A percentile compares a stretch with the other conserved stretches of the same genome.
Conservation (phyloP, 306 rosid genomes). For the Prunus dulcis region DNA sequence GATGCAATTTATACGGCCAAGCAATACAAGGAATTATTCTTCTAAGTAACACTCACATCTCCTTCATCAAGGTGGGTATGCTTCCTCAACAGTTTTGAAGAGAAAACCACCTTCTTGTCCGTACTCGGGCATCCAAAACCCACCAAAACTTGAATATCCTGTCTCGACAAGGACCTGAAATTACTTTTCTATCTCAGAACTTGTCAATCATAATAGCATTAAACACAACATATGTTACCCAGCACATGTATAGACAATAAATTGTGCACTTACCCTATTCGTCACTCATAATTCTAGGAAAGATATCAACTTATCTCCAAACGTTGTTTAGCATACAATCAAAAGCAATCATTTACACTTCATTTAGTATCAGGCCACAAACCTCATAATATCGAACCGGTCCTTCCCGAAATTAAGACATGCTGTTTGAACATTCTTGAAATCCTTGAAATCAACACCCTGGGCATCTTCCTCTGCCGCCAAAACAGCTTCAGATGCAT, state of each 20-base stretch:
- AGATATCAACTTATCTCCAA: background rate
- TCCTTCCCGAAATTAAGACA: constrained; percentile 88
- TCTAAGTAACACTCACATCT: constrained; percentile 62
- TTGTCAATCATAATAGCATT: constrained; percentile 6
- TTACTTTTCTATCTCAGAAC: constrained; percentile 34
- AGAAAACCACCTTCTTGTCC: constrained; percentile 88
- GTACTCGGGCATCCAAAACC: constrained; percentile 91
- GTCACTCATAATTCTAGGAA: background rate
- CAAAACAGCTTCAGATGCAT: constrained; percentile 21
- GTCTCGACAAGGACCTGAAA: constrained; percentile 87
- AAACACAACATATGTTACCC: constrained; percentile 2
- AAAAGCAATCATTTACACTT: background rate
- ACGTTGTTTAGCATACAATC: background rate
- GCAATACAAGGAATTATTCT: background rate
- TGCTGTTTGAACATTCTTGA: constrained; percentile 63
- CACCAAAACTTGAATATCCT: constrained; percentile 81
- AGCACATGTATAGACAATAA: constrained; percentile 7
- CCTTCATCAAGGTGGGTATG: constrained; percentile 91
- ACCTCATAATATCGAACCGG: constrained; percentile 89
- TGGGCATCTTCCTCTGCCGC: constrained; percentile 21
- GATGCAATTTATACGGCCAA: background rate
- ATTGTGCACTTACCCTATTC: background rate
- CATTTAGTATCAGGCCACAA: constrained; percentile 22
- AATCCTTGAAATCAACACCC: constrained; percentile 65
- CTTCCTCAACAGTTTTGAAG: constrained; percentile 83